Conservation (phyloP, 768 basidiomycete species). For the Kondoa subrosea region DNA sequence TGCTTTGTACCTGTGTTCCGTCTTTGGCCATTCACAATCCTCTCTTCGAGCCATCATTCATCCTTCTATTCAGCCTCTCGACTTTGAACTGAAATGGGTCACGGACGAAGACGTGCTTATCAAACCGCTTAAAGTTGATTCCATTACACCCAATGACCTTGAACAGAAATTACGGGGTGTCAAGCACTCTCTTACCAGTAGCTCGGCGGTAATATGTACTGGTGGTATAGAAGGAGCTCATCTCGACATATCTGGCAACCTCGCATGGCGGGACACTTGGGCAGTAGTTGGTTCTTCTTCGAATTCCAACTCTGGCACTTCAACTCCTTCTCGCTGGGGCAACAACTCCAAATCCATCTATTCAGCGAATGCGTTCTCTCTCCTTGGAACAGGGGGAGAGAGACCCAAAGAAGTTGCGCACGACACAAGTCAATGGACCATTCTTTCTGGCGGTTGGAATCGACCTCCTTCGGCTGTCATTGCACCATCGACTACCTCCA, state of each 20-base stretch:
- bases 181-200: neutral
- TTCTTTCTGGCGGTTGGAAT: neutral
- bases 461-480: neutral
- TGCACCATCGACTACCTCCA: neutral
- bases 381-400: neutral
- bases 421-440: neutral
- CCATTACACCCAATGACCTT: neutral
- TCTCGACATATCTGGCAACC: neutral
- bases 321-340: neutral
- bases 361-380: neutral
- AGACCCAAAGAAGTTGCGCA: neutral
- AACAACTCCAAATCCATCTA: neutral
- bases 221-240: constrained; percentile 1
- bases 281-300: neutral
- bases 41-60: constrained; percentile 18
- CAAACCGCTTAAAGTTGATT: neutral
- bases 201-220: neutral
- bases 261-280: constrained; percentile 5
- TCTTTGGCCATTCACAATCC: constrained; percentile 25
- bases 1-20: constrained; percentile 24
- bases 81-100: constrained; percentile 24
- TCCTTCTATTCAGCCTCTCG: constrained; percentile 18
- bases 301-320: neutral
- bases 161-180: neutral
- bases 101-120: constrained; percentile 6